These are phyloP conservation scores for Colletotrichum sp. DNA, from an alignment of 2,329 filamentous ascomycete genomes.

Conservation along the genomic window DNA sequence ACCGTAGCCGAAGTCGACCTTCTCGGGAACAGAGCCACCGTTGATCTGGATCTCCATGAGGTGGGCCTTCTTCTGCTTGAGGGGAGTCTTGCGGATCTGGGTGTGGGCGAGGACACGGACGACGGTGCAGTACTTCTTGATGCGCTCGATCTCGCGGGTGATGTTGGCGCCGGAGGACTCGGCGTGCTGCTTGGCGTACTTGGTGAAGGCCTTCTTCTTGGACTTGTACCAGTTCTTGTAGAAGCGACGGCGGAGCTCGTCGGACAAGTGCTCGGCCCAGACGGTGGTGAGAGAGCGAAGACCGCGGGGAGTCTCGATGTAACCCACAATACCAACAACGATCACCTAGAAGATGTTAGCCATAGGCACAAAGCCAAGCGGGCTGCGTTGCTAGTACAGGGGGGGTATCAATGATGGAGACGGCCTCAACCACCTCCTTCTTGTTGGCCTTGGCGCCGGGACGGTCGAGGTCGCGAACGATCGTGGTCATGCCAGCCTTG, in stretches of 20 bases:
- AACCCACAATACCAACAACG: constrained; percentile 99
- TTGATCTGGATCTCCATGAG: constrained; percentile 99
- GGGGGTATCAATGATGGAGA: constrained; percentile 89
- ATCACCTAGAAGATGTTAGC: constrained; percentile 89
- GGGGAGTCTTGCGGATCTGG: constrained; percentile 97
- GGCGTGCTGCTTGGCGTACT: constrained; percentile 99
- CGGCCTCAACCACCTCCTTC: constrained; percentile 94
- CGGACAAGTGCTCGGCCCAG: constrained; percentile 98
- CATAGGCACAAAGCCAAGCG: constrained; percentile 77
- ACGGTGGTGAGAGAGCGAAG: constrained; percentile 99
- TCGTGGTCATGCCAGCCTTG: constrained; percentile 99
- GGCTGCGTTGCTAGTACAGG: constrained; percentile 90
- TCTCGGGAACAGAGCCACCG: constrained; percentile 93
- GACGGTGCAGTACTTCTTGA: constrained; percentile 99
- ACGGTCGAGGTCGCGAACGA: constrained; percentile 98
- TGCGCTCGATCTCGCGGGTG: constrained; percentile 97
- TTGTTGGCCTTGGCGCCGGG: constrained; percentile 99
- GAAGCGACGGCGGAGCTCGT: constrained; percentile 99
- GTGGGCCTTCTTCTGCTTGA: constrained; percentile 99
- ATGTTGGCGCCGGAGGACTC: constrained; percentile 89
- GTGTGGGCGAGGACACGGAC: constrained; percentile 99
- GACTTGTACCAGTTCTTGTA: constrained; percentile 99
- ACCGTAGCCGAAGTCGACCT: constrained; percentile 93
- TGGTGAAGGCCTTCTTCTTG: constrained; percentile 99
- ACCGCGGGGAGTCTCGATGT: constrained; percentile 99